phyloP scores from a whole-genome alignment of 371 early-diverging fungal species.

The Mortierella sp. region DNA sequence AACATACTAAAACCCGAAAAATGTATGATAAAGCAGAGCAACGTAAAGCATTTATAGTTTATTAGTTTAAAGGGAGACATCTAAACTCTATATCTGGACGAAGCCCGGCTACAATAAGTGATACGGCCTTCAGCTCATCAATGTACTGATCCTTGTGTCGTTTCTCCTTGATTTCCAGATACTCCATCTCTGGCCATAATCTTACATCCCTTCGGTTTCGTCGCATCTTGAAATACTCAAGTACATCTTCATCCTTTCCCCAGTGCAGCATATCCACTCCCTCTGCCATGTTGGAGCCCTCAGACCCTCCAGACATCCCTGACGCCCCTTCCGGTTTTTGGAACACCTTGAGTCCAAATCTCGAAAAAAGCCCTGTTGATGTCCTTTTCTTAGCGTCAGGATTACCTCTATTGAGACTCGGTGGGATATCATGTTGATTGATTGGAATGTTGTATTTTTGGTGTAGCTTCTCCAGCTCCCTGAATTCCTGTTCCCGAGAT shows the following conservation, averaged over 20 bases:
- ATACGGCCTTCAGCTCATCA: too few relatives aligned
- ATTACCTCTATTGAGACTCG: background rate
- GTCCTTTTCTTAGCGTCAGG: background rate
- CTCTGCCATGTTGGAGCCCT: background rate
- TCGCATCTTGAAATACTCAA: background rate
- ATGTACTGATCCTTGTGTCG: too few relatives aligned
- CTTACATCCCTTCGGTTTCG: background rate
- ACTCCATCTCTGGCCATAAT: background rate
- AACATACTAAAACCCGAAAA: too few relatives aligned
- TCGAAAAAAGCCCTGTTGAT: background rate
- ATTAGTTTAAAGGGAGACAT: too few relatives aligned
- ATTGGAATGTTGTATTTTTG: background rate
- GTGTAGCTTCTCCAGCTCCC: background rate
- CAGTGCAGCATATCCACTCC: constrained; percentile 1
- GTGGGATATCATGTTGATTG: background rate
- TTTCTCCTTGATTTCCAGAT: background rate
- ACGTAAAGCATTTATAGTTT: too few relatives aligned
- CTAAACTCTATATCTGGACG: constrained; percentile 6
- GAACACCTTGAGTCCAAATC: background rate
- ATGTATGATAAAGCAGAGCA: too few relatives aligned
- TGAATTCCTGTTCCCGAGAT: background rate
- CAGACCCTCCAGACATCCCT: background rate
- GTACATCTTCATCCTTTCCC: background rate
- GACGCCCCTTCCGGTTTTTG: background rate
- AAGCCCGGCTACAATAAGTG: too few relatives aligned